These are phyloP conservation scores for Mycosphaerella sp. DNA, from an alignment of 2,329 filamentous ascomycete species.

Conservation along the genomic window DNA sequence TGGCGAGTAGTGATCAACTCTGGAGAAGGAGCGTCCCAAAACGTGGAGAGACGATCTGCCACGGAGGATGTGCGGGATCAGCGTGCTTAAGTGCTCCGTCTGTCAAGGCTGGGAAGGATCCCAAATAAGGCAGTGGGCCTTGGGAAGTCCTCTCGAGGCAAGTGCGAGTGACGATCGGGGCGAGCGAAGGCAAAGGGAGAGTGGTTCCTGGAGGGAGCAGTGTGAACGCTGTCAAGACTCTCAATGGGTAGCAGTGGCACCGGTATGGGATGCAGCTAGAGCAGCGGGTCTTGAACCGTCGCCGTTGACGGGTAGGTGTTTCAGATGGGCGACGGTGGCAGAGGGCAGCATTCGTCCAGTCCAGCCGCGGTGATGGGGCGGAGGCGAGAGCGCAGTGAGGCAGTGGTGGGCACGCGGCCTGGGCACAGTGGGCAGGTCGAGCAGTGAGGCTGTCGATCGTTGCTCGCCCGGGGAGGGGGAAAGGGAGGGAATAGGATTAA, in stretches of 20 bases:
- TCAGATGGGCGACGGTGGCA: constrained; percentile 8
- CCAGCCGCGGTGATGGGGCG: constrained; percentile 11
- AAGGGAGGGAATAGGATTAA: constrained; percentile 2
- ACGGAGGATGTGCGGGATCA: constrained; percentile 44
- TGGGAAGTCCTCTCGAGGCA: constrained; percentile 7
- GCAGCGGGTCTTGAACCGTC: constrained; percentile 18
- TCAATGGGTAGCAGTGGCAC: constrained; percentile 24
- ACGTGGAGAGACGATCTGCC: constrained; percentile 46
- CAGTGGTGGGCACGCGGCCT: constrained; percentile 15
- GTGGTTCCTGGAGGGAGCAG: constrained; percentile 12
- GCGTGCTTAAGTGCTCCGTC: constrained; percentile 37
- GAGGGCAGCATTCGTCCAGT: constrained; percentile 1
- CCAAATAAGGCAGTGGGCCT: constrained; percentile 15
- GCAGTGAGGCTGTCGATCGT: constrained; percentile 7
- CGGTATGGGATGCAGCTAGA: constrained; percentile 27
- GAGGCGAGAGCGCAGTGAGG: constrained; percentile 4
- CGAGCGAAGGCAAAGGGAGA: too few species aligned
- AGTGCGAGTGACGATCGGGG: constrained; percentile 18
- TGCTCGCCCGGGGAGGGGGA: constrained; percentile 4
- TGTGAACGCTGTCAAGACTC: constrained; percentile 12
- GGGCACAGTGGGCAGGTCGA: neutral
- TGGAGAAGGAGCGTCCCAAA: constrained; percentile 29
- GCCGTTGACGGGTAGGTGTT: constrained; percentile 18
- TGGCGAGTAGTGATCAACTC: constrained; percentile 24
- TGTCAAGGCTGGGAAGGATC: constrained; percentile 26